Conservation (phyloP, 2,329 filamentous ascomycete genomes). For the Penicillium digitatum region DNA sequence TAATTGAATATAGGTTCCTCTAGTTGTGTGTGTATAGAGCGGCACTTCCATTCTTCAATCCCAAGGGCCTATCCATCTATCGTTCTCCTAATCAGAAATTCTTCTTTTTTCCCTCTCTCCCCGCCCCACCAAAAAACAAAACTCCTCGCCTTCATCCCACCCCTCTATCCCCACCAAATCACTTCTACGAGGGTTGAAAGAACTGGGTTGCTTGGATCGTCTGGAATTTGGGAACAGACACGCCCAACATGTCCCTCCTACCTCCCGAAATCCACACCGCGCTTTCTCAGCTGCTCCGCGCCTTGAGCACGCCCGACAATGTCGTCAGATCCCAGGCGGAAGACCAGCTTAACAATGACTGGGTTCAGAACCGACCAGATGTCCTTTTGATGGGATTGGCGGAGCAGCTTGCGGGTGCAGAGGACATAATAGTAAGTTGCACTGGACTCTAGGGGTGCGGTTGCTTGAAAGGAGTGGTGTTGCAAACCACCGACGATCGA, state of each 20-base stretch:
- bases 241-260: conserved; percentile 71
- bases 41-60: not conserved
- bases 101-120: conserved; percentile 26
- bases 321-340: conserved; percentile 78
- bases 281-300: conserved; percentile 80
- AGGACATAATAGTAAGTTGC: conserved; percentile 65
- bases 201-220: conserved; percentile 22
- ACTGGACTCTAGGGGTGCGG: conserved; percentile 1
- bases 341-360: conserved; percentile 84
- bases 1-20: not conserved
- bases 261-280: conserved; percentile 78
- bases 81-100: conserved; percentile 25
- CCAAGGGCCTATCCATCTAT: conserved; percentile 20
- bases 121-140: conserved; percentile 33
- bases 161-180: conserved; percentile 17
- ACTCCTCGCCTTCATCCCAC: conserved; percentile 21
- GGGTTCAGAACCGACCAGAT: conserved; percentile 77
- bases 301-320: conserved; percentile 87
- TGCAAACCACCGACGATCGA: not conserved
- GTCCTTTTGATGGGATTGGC: conserved; percentile 88
- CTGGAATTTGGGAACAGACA: conserved; percentile 30
- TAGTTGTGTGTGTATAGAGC: conserved; percentile 1
- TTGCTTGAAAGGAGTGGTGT: not conserved
- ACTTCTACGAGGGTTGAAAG: conserved; percentile 16
- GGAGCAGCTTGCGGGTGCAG: conserved; percentile 80